Conservation (phyloP, 768 basidiomycete genomes). For the Auriscalpium microsporum region DNA sequence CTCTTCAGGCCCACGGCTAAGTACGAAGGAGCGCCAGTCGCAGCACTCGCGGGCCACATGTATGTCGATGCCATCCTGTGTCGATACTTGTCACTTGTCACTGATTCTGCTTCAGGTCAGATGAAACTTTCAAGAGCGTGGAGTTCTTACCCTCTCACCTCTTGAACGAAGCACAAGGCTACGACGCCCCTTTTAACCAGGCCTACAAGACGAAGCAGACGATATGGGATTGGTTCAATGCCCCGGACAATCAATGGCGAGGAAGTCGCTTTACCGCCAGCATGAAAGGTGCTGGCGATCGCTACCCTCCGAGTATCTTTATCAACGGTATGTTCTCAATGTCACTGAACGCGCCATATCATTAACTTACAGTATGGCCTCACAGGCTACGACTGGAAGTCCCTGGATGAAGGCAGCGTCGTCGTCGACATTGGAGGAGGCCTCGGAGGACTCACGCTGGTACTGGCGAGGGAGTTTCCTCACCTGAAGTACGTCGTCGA, state of each 20-base stretch:
- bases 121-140: conserved; percentile 1
- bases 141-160: background rate
- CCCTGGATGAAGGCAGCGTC: conserved; percentile 19
- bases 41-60: conserved; percentile 16
- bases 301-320: background rate
- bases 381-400: conserved; percentile 29
- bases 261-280: background rate
- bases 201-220: background rate
- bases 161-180: background rate
- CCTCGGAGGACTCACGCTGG: conserved; percentile 29
- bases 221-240: conserved; percentile 1
- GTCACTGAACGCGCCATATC: no score
- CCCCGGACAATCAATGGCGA: conserved; percentile 1
- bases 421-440: conserved; percentile 37
- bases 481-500: conserved; percentile 29
- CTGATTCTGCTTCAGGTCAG: background rate
- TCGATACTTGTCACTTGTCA: background rate
- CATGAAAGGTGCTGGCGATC: background rate
- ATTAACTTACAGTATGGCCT: background rate
- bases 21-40: conserved; percentile 11
- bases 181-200: background rate
- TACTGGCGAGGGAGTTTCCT: conserved; percentile 26
- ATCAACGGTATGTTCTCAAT: background rate
- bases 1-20: background rate
- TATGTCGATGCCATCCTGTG: background rate